These are phyloP conservation scores for Neurospora sp. DNA, from an alignment of 495 filamentous ascomycete genomes.

Conservation along the genomic window DNA sequence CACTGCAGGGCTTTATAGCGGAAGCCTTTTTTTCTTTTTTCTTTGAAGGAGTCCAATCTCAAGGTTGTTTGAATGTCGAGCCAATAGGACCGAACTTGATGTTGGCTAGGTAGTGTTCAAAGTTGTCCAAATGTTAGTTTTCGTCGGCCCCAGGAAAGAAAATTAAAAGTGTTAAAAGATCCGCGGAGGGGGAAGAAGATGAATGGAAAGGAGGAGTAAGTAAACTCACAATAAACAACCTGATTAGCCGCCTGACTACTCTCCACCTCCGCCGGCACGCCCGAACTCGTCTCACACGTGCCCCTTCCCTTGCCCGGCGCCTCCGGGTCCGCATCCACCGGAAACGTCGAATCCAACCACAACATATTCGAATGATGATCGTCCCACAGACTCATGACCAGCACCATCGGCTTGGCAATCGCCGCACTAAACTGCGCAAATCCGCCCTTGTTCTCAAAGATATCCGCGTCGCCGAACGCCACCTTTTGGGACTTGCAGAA, in stretches of 20 bases:
- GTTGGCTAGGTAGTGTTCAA: slow-evolving; percentile 36
- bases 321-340: slow-evolving; percentile 33
- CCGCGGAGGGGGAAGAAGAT: not conserved
- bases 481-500: slow-evolving; percentile 12
- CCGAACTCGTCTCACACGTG: slow-evolving; percentile 48
- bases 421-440: slow-evolving; percentile 44
- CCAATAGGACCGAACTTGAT: slow-evolving; percentile 59
- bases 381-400: slow-evolving; percentile 67
- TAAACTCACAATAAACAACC: slow-evolving; percentile 29
- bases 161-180: too few species aligned
- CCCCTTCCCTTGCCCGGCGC: slow-evolving; percentile 58
- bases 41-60: not conserved
- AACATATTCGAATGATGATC: slow-evolving; percentile 67
- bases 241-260: slow-evolving; percentile 35
- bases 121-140: not conserved
- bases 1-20: not conserved
- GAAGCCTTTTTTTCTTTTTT: not conserved
- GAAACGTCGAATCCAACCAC: slow-evolving; percentile 71
- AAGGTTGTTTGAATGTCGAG: slow-evolving; percentile 39
- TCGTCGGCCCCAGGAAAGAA: not conserved
- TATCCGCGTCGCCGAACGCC: slow-evolving; percentile 47
- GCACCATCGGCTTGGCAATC: slow-evolving; percentile 50
- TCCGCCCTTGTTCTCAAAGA: slow-evolving; percentile 50
- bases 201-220: not conserved
- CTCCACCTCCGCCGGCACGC: slow-evolving; percentile 49